These are phyloP conservation scores for Ajuga chamaepitys DNA, from an alignment of 257 asterid genomes.

Conservation along the genomic window DNA sequence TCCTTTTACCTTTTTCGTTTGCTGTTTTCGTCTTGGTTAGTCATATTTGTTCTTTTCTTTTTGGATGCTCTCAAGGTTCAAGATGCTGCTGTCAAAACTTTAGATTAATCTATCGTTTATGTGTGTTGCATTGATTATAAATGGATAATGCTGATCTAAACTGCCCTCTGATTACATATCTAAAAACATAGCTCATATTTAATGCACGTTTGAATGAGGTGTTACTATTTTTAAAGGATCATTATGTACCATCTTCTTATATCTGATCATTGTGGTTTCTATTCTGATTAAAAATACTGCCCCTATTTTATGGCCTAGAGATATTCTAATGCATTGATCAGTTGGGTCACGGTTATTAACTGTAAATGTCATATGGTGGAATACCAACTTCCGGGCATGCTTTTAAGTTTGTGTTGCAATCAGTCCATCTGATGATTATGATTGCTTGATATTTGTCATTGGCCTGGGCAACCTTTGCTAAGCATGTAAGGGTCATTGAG, in stretches of 20 bases:
- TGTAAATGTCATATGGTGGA: background rate
- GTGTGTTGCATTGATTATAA: background rate
- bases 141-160: background rate
- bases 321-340: background rate
- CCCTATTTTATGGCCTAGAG: background rate
- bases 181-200: background rate
- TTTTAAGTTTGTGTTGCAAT: background rate
- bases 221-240: background rate
- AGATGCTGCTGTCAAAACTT: background rate
- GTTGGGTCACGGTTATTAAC: background rate
- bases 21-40: background rate
- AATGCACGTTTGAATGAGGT: background rate
- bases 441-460: background rate
- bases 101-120: background rate
- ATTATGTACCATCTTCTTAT: background rate
- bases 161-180: background rate
- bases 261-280: background rate
- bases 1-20: background rate
- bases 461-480: conserved; percentile 1
- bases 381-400: background rate
- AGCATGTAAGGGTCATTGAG: background rate
- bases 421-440: background rate
- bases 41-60: background rate
- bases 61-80: background rate
- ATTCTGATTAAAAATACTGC: background rate